Base-by-base conservation (phyloP, 371 early-diverging fungal species). In the Mucor indicus region DNA sequence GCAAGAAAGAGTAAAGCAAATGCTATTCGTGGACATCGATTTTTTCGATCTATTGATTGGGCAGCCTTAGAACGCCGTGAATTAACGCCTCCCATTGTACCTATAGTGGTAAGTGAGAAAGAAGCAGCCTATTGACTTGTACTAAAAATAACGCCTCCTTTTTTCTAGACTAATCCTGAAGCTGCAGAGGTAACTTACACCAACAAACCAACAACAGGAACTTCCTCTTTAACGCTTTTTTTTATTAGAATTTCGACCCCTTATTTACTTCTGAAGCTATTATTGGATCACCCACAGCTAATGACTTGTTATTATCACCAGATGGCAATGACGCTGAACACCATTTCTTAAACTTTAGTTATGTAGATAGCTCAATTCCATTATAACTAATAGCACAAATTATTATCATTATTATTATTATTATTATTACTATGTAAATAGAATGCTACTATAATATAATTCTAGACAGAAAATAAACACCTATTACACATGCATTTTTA, bases 41-140 rank as follows among this genome's bases (percentile, higher is more conserved):
- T 93, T 66, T 96, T 96, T 72, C 82, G 86, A 45, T 83, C 85
- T 23, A 77, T 93, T 48, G 79, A 93, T 69, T 96, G 96, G 95
- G 64, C 75, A 16, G 69, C 72, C 21, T 60, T 91, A 31, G 61
- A 71, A 22, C 60, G 69, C 21, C 75, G 85, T 20, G 72, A 86
- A 42, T 59, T 83, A 43, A 55, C 70, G 12, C 94, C 94, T 22
- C 89, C 90, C 6, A 90, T 91, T 62, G 72, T 83, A 0, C 93
- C 93, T 9, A 64, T 83, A 48, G 76, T 92, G 36, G 84, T 81
- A 75, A 56, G 75, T 63, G 8, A n/a, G n/a, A n/a, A n/a, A n/a
- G n/a, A n/a, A n/a, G n/a, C n/a, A n/a, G n/a, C n/a, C n/a, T n/a
- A n/a, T n/a, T n/a, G n/a, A n/a, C n/a, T 10, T 13, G 7, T 32